Evolutionary conservation across 1,139 yeast genomes (phyloP).

Genomic region (Candida glucosophila): DNA sequence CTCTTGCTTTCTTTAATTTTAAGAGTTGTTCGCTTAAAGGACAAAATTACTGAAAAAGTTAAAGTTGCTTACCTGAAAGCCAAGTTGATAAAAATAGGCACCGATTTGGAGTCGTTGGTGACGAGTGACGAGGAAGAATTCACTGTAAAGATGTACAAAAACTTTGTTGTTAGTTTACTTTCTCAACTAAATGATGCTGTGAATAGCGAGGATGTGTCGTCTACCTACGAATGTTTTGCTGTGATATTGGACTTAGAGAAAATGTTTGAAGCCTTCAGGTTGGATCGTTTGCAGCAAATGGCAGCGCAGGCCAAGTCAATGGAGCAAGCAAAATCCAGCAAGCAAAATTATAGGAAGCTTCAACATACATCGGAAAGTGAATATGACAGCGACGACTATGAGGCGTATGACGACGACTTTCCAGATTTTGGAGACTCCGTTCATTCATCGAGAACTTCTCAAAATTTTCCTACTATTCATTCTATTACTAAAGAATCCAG

Average conservation of each 20-base stretch:
- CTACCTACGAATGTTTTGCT: conserved; percentile 50
- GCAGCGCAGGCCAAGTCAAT: conserved; percentile 4
- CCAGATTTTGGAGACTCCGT: too few species aligned
- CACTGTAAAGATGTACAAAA: conserved; percentile 41
- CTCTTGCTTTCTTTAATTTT: conserved; percentile 42
- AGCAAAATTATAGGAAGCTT: too few species aligned
- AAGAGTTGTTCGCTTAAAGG: conserved; percentile 41
- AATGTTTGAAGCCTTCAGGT: conserved; percentile 46
- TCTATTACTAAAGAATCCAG: conserved; percentile 32
- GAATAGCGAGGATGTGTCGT: conserved; percentile 38
- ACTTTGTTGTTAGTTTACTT: conserved; percentile 42
- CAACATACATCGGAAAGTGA: conserved; percentile 1
- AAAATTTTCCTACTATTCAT: conserved; percentile 31
- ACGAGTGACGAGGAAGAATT: conserved; percentile 14
- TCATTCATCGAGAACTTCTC: conserved; percentile 16
- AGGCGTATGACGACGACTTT: conserved; percentile 9
- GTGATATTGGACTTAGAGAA: conserved; percentile 54
- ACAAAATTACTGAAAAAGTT: conserved; percentile 38
- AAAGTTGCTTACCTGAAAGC: conserved; percentile 51
- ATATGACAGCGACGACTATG: conserved; percentile 3
- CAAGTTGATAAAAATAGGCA: conserved; percentile 45
- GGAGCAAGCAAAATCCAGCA: conserved; percentile 5
- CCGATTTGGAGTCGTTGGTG: conserved; percentile 41
- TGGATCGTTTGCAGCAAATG: conserved; percentile 22
- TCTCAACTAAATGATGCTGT: conserved; percentile 45